These are phyloP conservation scores for Cladophialophora bantiana DNA, from an alignment of 2,329 filamentous ascomycete species.

Conservation along the genomic window DNA sequence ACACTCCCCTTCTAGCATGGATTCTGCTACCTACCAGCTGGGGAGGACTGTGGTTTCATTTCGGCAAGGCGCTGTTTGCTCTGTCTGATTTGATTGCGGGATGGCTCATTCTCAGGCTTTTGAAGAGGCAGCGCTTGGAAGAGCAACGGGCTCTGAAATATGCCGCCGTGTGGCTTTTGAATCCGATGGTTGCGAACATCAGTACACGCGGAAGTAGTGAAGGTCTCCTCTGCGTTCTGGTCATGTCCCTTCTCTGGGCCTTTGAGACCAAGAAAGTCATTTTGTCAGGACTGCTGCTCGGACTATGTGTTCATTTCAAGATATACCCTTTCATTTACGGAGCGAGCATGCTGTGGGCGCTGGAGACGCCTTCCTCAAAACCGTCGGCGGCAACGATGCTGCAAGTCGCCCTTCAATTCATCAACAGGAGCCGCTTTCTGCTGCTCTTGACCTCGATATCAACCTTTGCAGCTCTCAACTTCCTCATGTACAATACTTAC, in stretches of 20 bases:
- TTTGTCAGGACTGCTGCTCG: constrained; percentile 77
- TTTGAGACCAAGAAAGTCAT: constrained; percentile 67
- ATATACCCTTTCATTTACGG: constrained; percentile 99
- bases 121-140: constrained; percentile 58
- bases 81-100: constrained; percentile 83
- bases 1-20: constrained; percentile 94
- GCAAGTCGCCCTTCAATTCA: constrained; percentile 42
- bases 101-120: constrained; percentile 71
- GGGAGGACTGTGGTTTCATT: constrained; percentile 72
- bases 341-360: constrained; percentile 58
- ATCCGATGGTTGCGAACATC: constrained; percentile 98
- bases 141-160: constrained; percentile 71
- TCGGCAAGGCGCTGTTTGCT: constrained; percentile 87
- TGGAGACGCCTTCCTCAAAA: constrained; percentile 36
- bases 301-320: constrained; percentile 92
- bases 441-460: constrained; percentile 66
- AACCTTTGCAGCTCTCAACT: constrained; percentile 77
- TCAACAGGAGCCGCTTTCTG: constrained; percentile 49
- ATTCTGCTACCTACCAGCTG: constrained; percentile 80
- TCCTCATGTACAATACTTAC: constrained; percentile 80
- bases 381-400: constrained; percentile 31
- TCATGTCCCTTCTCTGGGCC: constrained; percentile 83
- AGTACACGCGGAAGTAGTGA: constrained; percentile 95
- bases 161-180: constrained; percentile 89
- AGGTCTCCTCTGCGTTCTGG: constrained; percentile 83